phyloP scores from a whole-genome alignment of 345 rosid genomes.

The Eucalyptus victrix region DNA sequence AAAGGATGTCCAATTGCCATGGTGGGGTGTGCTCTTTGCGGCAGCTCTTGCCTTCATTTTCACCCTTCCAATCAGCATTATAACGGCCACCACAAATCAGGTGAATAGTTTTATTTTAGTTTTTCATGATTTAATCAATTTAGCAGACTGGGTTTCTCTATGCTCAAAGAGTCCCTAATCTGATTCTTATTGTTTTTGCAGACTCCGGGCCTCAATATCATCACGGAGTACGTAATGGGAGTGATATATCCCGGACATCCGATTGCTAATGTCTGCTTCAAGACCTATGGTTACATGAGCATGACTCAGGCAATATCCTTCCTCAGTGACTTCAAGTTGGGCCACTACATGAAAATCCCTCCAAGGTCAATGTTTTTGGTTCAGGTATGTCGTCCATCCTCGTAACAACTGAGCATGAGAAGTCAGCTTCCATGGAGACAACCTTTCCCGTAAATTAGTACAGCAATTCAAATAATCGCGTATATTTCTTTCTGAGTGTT shows the following conservation, averaged over 20 bases:
- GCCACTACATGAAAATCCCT: conserved; percentile 96
- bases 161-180: neutral
- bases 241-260: conserved; percentile 74
- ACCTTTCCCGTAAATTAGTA: neutral
- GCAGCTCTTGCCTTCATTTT: conserved; percentile 1
- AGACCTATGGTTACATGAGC: conserved; percentile 80
- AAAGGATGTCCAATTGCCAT: conserved; percentile 4
- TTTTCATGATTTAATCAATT: neutral
- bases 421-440: neutral
- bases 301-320: conserved; percentile 94
- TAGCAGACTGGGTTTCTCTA: neutral
- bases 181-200: neutral
- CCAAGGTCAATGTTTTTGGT: conserved; percentile 92
- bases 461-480: neutral
- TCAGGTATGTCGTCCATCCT: conserved; percentile 27
- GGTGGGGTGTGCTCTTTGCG: conserved; percentile 6
- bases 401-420: neutral
- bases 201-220: conserved; percentile 88
- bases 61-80: conserved; percentile 13
- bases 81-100: conserved; percentile 7
- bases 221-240: conserved; percentile 84
- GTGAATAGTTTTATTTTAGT: neutral
- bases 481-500: neutral
- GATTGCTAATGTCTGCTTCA: conserved; percentile 94
- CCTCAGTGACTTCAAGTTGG: conserved; percentile 84